These are phyloP conservation scores for Citrullus amarus DNA, from an alignment of 306 rosid species.

Conservation along the genomic window DNA sequence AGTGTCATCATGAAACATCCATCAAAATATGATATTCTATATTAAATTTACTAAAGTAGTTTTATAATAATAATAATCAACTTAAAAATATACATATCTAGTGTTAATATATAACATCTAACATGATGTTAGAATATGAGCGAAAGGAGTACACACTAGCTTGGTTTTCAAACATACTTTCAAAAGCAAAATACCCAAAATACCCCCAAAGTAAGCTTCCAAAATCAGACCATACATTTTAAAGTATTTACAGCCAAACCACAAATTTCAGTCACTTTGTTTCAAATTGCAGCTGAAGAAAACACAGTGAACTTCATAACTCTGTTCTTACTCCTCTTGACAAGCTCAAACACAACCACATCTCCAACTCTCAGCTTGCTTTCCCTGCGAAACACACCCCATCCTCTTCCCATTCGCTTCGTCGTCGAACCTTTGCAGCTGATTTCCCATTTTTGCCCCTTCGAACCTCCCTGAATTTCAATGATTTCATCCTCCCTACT, in stretches of 20 bases:
- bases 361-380: conserved; percentile 17
- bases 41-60: too few relatives aligned
- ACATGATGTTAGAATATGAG: too few relatives aligned
- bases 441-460: conserved; percentile 10
- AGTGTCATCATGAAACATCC: too few relatives aligned
- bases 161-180: background rate
- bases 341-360: conserved; percentile 21
- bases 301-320: conserved; percentile 16
- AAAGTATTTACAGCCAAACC: background rate
- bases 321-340: background rate
- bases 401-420: conserved; percentile 13
- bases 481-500: background rate
- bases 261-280: background rate
- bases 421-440: background rate
- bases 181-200: background rate
- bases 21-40: too few relatives aligned
- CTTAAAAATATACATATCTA: too few relatives aligned
- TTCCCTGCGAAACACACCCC: background rate
- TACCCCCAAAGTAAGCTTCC: background rate
- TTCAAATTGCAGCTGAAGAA: background rate
- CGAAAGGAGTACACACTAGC: too few relatives aligned
- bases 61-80: too few relatives aligned
- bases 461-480: conserved; percentile 1
- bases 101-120: too few relatives aligned
- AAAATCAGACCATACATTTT: background rate